Evolutionary conservation across 768 basidiomycete species (phyloP).

Genomic region (Russula sp.): DNA sequence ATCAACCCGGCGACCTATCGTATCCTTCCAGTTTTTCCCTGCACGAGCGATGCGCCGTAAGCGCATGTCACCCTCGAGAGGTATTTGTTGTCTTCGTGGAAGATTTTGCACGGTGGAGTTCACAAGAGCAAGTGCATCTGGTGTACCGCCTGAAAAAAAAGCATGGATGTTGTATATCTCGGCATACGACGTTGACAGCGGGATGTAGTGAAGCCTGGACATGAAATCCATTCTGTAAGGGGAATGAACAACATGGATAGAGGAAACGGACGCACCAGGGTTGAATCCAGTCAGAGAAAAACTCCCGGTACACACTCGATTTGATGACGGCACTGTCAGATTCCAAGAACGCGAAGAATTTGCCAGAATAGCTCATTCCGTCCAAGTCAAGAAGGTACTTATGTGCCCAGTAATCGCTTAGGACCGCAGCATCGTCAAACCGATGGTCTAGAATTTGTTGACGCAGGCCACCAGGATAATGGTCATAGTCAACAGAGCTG

Average conservation of each 20-base stretch:
- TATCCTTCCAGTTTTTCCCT: constrained; percentile 90
- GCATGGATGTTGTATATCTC: constrained; percentile 93
- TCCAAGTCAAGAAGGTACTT: constrained; percentile 89
- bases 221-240: neutral
- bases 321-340: constrained; percentile 90
- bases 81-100: constrained; percentile 30
- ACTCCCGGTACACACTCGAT: constrained; percentile 87
- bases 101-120: constrained; percentile 39
- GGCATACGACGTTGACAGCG: constrained; percentile 74
- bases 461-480: constrained; percentile 69
- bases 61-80: constrained; percentile 59
- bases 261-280: constrained; percentile 54
- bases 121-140: constrained; percentile 44
- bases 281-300: constrained; percentile 85
- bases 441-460: constrained; percentile 58
- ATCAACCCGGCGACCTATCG: constrained; percentile 73
- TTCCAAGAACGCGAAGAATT: constrained; percentile 78
- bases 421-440: constrained; percentile 65
- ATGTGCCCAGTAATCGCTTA: constrained; percentile 87
- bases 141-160: constrained; percentile 84
- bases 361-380: constrained; percentile 90
- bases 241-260: neutral
- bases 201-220: constrained; percentile 88
- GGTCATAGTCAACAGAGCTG: constrained; percentile 56
- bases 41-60: constrained; percentile 80